phyloP scores from a whole-genome alignment of 2,329 filamentous ascomycete species.

The Zarea fungicola region DNA sequence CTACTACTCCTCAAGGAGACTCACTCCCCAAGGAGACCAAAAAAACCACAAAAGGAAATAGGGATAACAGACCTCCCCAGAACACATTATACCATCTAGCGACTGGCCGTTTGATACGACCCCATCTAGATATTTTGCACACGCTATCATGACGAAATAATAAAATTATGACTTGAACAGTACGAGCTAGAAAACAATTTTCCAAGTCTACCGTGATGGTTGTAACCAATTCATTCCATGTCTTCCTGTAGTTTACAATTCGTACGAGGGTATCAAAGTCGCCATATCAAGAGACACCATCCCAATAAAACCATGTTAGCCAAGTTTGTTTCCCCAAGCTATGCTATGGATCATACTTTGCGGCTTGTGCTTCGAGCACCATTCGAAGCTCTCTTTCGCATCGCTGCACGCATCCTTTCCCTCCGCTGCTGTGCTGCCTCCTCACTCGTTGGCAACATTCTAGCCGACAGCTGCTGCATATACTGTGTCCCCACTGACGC shows the following conservation, averaged over 20 bases:
- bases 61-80: conserved; percentile 10
- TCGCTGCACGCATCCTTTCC: conserved; percentile 24
- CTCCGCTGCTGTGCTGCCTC: conserved; percentile 17
- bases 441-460: conserved; percentile 13
- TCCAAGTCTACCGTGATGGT: no score
- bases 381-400: conserved; percentile 20
- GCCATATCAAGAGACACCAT: background rate
- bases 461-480: conserved; percentile 18
- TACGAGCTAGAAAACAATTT: background rate
- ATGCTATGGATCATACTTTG: conserved; percentile 9
- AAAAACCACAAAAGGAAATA: conserved; percentile 1
- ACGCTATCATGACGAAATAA: conserved; percentile 10
- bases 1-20: conserved; percentile 10
- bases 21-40: background rate
- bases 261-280: background rate
- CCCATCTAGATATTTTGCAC: conserved; percentile 10
- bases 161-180: conserved; percentile 1
- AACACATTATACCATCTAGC: conserved; percentile 4
- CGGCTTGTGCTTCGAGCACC: conserved; percentile 15
- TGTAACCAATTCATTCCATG: background rate
- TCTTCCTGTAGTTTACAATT: background rate
- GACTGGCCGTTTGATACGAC: conserved; percentile 3
- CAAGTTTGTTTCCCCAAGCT: background rate
- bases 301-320: no score
- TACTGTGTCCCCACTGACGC: conserved; percentile 21